Percentiles rank a stretch among this genome's conserved stretches.
Evolutionary conservation across 2,329 filamentous ascomycete genomes (phyloP).

Genomic region (Fusarium citri): DNA sequence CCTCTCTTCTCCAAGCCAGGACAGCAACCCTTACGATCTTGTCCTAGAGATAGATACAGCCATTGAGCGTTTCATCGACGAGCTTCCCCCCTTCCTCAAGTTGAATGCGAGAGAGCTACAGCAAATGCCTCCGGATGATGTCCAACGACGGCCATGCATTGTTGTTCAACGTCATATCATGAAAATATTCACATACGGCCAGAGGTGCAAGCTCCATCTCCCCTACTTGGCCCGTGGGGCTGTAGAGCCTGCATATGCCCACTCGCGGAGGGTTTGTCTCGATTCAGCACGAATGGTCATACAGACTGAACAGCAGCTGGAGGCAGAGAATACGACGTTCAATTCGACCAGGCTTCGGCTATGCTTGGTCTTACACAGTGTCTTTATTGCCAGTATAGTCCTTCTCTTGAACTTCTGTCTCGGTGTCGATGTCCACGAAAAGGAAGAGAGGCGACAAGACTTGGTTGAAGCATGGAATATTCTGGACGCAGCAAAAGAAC

Average conservation of each 20-base stretch:
- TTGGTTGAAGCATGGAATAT: constrained; percentile 50
- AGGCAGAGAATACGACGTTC: constrained; percentile 44
- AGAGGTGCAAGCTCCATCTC: constrained; percentile 52
- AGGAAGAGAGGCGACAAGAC: constrained; percentile 42
- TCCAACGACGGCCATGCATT: constrained; percentile 40
- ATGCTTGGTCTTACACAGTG: constrained; percentile 49
- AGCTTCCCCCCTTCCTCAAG: constrained; percentile 48
- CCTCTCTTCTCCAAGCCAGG: constrained; percentile 42
- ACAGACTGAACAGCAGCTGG: constrained; percentile 47
- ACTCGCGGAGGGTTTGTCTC: constrained; percentile 50
- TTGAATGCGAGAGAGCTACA: constrained; percentile 35
- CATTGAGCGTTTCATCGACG: constrained; percentile 45
- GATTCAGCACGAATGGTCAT: constrained; percentile 49
- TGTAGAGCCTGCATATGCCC: constrained; percentile 49
- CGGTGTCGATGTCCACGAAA: constrained; percentile 39
- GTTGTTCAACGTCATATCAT: constrained; percentile 51
- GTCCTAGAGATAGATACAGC: constrained; percentile 51
- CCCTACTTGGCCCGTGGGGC: constrained; percentile 52
- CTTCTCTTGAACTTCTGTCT: constrained; percentile 51
- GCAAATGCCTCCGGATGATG: constrained; percentile 40
- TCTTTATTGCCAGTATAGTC: constrained; percentile 51
- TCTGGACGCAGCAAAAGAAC: constrained; percentile 47
- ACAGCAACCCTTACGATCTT: constrained; percentile 48
- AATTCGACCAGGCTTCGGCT: constrained; percentile 46
- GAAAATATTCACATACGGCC: constrained; percentile 49